phyloP scores from a whole-genome alignment of 176 grass and related monocot species.

The Rhynchospora tenuis region DNA sequence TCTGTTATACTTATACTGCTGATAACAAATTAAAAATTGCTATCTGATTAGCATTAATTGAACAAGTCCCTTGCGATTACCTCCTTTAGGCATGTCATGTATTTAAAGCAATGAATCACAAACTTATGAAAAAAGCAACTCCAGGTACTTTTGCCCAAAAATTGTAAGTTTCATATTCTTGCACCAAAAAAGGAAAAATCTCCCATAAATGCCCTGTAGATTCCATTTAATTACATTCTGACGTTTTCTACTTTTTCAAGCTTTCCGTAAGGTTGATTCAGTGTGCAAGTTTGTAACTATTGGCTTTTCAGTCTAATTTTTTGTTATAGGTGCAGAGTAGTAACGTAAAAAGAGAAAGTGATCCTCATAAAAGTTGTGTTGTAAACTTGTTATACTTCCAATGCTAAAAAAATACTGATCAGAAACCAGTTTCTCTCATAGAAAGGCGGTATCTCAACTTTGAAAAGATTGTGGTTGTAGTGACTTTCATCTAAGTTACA shows the following conservation, averaged over 20 bases:
- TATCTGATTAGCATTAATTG: not conserved
- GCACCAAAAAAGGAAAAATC: not conserved
- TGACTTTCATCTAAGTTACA: not conserved
- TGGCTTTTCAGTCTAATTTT: not conserved
- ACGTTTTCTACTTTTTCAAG: not conserved
- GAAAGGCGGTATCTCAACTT: conserved; percentile 1
- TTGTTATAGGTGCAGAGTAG: not conserved
- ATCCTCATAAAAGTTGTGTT: not conserved
- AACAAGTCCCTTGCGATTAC: not conserved
- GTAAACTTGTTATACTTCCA: not conserved
- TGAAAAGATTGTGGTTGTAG: not conserved
- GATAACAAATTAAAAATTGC: not conserved
- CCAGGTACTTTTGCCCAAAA: not conserved
- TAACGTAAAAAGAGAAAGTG: not conserved
- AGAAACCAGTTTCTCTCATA: conserved; percentile 14
- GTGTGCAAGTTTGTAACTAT: not conserved
- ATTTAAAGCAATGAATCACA: not conserved
- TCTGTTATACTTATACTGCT: not conserved
- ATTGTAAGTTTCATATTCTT: not conserved
- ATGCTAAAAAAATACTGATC: not conserved
- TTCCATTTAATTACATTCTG: conserved; percentile 3
- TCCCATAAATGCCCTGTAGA: not conserved
- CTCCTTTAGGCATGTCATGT: not conserved
- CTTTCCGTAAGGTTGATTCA: not conserved
- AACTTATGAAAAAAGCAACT: not conserved